phyloP scores from a whole-genome alignment of 1,284 basidiomycete species.

The Phylloporus sp. region DNA sequence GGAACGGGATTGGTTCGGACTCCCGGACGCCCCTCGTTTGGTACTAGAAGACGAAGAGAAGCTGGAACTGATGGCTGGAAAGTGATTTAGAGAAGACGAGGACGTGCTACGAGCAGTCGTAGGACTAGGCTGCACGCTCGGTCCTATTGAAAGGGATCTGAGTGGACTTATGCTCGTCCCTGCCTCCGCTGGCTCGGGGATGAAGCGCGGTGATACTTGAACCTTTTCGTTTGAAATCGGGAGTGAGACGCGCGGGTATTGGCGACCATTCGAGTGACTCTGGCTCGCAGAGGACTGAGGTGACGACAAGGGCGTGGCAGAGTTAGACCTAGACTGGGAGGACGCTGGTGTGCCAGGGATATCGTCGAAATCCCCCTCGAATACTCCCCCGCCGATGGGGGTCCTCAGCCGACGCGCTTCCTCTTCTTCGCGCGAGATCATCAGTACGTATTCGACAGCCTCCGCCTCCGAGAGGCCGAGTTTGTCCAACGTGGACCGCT shows the following conservation, averaged over 20 bases:
- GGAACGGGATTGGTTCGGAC: slow-evolving; percentile 22
- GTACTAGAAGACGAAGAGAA: slow-evolving; percentile 31
- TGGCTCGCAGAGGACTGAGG: slow-evolving; percentile 12
- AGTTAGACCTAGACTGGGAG: slow-evolving; percentile 9
- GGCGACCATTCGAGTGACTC: slow-evolving; percentile 3
- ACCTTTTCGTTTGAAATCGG: slow-evolving; percentile 46
- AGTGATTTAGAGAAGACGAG: slow-evolving; percentile 34
- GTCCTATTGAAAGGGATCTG: slow-evolving; percentile 8
- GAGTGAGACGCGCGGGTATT: slow-evolving; percentile 30
- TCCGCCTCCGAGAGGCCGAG: slow-evolving; percentile 79
- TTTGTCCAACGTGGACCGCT: slow-evolving; percentile 56
- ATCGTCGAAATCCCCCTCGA: slow-evolving; percentile 61
- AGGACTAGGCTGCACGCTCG: slow-evolving; percentile 12
- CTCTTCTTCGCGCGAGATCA: slow-evolving; percentile 85
- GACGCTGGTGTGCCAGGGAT: slow-evolving; percentile 28
- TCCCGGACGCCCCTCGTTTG: slow-evolving; percentile 11
- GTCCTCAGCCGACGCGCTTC: slow-evolving; percentile 31
- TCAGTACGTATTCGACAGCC: slow-evolving; percentile 81
- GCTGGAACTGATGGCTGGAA: slow-evolving; percentile 35
- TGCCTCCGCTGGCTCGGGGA: slow-evolving; percentile 48
- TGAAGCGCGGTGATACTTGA: slow-evolving; percentile 40
- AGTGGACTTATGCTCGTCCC: slow-evolving; percentile 36
- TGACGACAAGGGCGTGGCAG: slow-evolving; percentile 7
- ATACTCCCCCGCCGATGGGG: slow-evolving; percentile 54
- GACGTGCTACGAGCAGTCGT: slow-evolving; percentile 15